phyloP scores from a whole-genome alignment of 768 basidiomycete species.

The Cytidiella melzeri region DNA sequence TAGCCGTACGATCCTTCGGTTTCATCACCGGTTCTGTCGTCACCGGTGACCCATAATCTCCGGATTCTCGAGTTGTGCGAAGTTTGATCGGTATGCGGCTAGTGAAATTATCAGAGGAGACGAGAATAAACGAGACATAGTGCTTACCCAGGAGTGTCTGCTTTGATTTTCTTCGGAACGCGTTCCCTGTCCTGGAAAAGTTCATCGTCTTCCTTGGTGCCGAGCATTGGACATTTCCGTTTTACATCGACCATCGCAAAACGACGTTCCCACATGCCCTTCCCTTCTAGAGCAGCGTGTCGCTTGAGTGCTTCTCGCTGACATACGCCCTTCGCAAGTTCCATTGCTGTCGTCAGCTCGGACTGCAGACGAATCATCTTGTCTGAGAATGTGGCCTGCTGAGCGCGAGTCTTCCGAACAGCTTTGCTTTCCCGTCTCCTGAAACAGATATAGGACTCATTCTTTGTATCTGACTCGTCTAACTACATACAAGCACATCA shows the following conservation, averaged over 20 bases:
- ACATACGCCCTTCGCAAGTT: slow-evolving; percentile 64
- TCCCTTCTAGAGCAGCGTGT: slow-evolving; percentile 49
- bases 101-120: background rate
- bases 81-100: slow-evolving; percentile 51
- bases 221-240: slow-evolving; percentile 58
- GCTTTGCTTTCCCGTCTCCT: slow-evolving; percentile 91
- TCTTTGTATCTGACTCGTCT: slow-evolving; percentile 84
- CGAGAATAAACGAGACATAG: background rate
- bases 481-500: no score
- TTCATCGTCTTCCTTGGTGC: slow-evolving; percentile 65
- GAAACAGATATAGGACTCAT: slow-evolving; percentile 97
- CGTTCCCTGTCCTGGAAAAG: slow-evolving; percentile 68
- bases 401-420: slow-evolving; percentile 88
- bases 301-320: slow-evolving; percentile 74
- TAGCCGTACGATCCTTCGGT: slow-evolving; percentile 59
- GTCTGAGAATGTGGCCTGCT: slow-evolving; percentile 85
- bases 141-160: slow-evolving; percentile 21
- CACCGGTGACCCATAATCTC: slow-evolving; percentile 32
- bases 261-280: slow-evolving; percentile 74
- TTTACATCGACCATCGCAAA: slow-evolving; percentile 73
- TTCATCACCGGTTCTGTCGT: slow-evolving; percentile 48
- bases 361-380: slow-evolving; percentile 75
- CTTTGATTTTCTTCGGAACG: slow-evolving; percentile 52
- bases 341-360: slow-evolving; percentile 68
- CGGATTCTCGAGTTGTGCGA: slow-evolving; percentile 37